Evolutionary conservation across 495 filamentous ascomycete species (phyloP).

Genomic region (Cladorrhinum samala): DNA sequence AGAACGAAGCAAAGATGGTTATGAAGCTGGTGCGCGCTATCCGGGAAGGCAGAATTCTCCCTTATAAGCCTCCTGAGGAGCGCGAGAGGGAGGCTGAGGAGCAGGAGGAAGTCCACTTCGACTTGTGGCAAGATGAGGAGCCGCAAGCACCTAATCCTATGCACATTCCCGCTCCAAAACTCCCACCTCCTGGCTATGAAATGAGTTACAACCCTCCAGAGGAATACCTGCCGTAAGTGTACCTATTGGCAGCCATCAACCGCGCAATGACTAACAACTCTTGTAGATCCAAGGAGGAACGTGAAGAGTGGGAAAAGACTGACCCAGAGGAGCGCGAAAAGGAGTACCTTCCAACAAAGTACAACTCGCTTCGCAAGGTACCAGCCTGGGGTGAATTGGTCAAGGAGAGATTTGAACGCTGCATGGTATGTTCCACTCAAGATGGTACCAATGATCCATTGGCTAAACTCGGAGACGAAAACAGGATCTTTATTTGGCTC

Average conservation of each 20-base stretch:
- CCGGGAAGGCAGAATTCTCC: conserved; percentile 85
- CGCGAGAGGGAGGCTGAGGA: conserved; percentile 63
- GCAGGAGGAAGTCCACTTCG: conserved; percentile 64
- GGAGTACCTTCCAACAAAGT: conserved; percentile 77
- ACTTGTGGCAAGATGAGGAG: conserved; percentile 90
- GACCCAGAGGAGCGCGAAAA: conserved; percentile 89
- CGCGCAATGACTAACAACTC: conserved; percentile 1
- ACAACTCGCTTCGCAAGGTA: conserved; percentile 78
- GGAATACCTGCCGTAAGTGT: conserved; percentile 70
- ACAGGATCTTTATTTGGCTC: conserved; percentile 84
- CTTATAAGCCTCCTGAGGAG: conserved; percentile 77
- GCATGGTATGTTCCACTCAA: conserved; percentile 40
- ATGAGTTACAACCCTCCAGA: conserved; percentile 93
- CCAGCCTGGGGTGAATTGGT: conserved; percentile 88
- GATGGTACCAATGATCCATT: neutral
- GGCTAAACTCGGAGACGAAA: neutral
- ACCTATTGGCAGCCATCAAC: neutral
- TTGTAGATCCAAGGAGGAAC: conserved; percentile 62
- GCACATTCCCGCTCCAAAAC: conserved; percentile 94
- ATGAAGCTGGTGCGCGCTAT: conserved; percentile 99
- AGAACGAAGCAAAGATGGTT: conserved; percentile 91
- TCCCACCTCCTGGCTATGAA: conserved; percentile 89
- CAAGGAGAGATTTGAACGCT: conserved; percentile 93
- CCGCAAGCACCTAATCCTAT: conserved; percentile 79
- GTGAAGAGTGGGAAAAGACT: conserved; percentile 77